Percentiles rank a stretch among this genome's conserved stretches.
Conservation (phyloP, 108 stramenopile species). For the Hondaea fermentalgiana region DNA sequence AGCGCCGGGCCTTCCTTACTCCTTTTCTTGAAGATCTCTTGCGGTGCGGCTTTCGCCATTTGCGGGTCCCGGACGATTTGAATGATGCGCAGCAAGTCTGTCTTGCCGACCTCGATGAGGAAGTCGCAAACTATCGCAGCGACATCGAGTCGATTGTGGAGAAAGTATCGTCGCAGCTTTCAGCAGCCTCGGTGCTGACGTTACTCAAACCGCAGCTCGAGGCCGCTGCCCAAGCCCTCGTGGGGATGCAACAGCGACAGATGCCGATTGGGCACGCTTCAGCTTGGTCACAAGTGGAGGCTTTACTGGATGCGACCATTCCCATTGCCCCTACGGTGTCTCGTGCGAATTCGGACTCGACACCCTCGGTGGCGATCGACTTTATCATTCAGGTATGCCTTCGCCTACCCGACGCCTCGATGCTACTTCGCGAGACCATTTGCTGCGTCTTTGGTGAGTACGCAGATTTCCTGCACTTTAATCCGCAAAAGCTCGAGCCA, state of each 20-base stretch:
- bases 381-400: neutral
- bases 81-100: neutral
- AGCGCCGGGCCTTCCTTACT: neutral
- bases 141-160: neutral
- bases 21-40: neutral
- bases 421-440: neutral
- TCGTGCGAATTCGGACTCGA: neutral
- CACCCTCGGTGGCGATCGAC: neutral
- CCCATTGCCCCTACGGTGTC: neutral
- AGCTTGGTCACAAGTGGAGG: neutral
- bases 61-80: neutral
- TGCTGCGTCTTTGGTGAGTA: constrained; percentile 1
- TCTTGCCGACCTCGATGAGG: neutral
- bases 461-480: neutral
- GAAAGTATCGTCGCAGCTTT: neutral
- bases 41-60: neutral
- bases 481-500: constrained; percentile 6
- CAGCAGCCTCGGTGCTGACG: neutral
- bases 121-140: neutral
- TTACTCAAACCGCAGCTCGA: neutral
- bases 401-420: neutral
- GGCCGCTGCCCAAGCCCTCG: neutral
- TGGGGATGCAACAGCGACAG: neutral
- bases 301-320: neutral
- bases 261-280: neutral